Conservation (phyloP, 176 grass and related monocot species). For the Saccharum officinarum region DNA sequence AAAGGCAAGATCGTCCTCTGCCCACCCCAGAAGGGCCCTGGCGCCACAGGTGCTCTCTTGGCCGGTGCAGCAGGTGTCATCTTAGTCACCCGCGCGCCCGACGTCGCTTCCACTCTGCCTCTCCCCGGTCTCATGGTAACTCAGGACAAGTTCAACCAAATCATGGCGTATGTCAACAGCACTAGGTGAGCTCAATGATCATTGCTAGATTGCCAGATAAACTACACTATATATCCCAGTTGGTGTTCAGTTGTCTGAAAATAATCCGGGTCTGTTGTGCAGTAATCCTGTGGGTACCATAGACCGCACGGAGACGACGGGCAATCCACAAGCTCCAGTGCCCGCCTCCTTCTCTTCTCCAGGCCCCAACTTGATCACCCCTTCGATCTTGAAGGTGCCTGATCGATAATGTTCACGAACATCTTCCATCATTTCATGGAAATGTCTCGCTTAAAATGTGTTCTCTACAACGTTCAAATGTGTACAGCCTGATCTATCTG, state of each 20-base stretch:
- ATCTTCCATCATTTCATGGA: not conserved
- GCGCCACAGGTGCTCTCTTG: not conserved
- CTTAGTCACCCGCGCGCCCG: not conserved
- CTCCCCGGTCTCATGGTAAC: not conserved
- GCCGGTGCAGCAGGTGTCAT: conserved; percentile 18
- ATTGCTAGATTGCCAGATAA: not conserved
- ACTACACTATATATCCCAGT: not conserved
- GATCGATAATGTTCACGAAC: not conserved
- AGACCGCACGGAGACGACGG: not conserved
- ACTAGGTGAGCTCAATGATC: not conserved
- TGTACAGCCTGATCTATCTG: conserved; percentile 27
- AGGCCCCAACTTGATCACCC: conserved; percentile 47
- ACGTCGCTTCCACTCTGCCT: not conserved
- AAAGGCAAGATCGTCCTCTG: conserved; percentile 31
- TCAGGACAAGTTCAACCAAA: not conserved
- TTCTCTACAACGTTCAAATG: not conserved
- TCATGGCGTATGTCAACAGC: conserved; percentile 29
- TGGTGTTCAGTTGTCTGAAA: too few species aligned
- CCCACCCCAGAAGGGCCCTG: not conserved
- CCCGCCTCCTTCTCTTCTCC: conserved; percentile 46
- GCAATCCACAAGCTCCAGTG: conserved; percentile 22
- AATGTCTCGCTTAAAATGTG: too few species aligned
- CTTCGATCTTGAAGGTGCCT: conserved; percentile 50
- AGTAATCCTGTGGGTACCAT: conserved; percentile 48
- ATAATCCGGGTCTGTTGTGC: not conserved